These are phyloP conservation scores for Ascochyta pisi DNA, from an alignment of 2,329 filamentous ascomycete genomes.

Conservation along the genomic window DNA sequence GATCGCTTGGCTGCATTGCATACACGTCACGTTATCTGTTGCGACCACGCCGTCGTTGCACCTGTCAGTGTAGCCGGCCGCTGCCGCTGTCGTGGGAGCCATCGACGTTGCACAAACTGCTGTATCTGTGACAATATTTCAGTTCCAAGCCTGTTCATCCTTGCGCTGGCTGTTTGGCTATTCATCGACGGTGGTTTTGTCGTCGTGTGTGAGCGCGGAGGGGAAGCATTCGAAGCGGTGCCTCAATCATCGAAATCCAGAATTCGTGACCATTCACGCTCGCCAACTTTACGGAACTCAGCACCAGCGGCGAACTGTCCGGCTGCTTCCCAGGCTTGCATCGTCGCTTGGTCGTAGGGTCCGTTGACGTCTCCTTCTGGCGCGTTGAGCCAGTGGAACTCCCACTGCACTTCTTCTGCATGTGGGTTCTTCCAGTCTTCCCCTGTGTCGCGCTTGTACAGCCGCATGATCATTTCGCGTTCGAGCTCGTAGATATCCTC, in stretches of 20 bases:
- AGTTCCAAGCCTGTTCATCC: not conserved
- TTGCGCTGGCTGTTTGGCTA: not conserved
- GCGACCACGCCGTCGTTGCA: slow-evolving; percentile 7
- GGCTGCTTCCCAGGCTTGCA: slow-evolving; percentile 89
- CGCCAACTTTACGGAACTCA: slow-evolving; percentile 58
- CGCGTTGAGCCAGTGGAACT: slow-evolving; percentile 91
- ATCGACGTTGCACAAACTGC: slow-evolving; percentile 13
- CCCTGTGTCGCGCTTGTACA: slow-evolving; percentile 84
- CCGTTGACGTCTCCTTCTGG: slow-evolving; percentile 83
- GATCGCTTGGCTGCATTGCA: slow-evolving; percentile 43
- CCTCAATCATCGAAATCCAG: slow-evolving; percentile 42
- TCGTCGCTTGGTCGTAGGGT: slow-evolving; percentile 82
- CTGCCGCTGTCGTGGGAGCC: slow-evolving; percentile 13
- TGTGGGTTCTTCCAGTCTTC: slow-evolving; percentile 76
- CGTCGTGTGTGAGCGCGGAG: not conserved
- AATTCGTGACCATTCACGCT: slow-evolving; percentile 52
- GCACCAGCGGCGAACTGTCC: slow-evolving; percentile 94
- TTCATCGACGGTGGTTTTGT: not conserved
- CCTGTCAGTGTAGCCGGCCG: slow-evolving; percentile 15
- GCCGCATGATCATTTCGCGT: slow-evolving; percentile 80
- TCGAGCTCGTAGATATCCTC: slow-evolving; percentile 92
- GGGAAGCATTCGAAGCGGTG: not conserved
- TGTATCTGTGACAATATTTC: not conserved
- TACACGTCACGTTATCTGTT: slow-evolving; percentile 38
- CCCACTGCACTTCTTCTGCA: slow-evolving; percentile 68